phyloP scores from a whole-genome alignment of 2,329 filamentous ascomycete genomes.

The Cordyceps pruinosa region DNA sequence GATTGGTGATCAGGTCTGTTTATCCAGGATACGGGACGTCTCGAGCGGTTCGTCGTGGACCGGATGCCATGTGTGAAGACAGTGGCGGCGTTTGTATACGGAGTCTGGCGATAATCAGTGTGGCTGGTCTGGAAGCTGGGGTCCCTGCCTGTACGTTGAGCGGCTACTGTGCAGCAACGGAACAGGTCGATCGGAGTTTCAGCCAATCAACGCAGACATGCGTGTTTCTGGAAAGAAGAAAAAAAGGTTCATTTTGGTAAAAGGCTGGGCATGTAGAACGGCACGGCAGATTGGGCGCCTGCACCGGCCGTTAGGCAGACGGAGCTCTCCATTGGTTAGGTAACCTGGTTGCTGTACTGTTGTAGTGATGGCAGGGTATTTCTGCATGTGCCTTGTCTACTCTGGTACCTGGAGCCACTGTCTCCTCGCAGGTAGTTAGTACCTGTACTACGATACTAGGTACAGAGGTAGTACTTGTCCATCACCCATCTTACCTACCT shows the following conservation, averaged over 20 bases:
- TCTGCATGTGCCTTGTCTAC: not conserved
- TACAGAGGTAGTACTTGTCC: too few relatives aligned
- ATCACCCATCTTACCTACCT: too few relatives aligned
- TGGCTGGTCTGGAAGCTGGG: too few relatives aligned
- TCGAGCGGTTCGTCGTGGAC: too few relatives aligned
- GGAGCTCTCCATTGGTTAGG: not conserved
- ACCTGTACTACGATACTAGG: too few relatives aligned
- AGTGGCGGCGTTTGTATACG: too few relatives aligned
- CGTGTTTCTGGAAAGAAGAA: not conserved
- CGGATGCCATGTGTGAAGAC: not conserved
- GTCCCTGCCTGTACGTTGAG: not conserved
- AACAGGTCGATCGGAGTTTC: not conserved
- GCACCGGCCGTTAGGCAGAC: not conserved
- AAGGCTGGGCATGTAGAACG: not conserved
- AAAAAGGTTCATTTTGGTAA: not conserved
- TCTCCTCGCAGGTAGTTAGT: too few relatives aligned
- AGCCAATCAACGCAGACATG: not conserved
- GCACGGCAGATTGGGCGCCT: not conserved
- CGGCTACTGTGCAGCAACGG: not conserved
- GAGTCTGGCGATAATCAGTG: too few relatives aligned
- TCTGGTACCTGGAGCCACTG: too few relatives aligned
- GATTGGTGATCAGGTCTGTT: too few relatives aligned
- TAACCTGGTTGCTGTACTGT: not conserved
- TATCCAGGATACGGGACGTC: too few relatives aligned
- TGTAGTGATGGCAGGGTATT: not conserved